phyloP scores from a whole-genome alignment of 2,329 filamentous ascomycete species.

The Trichoderma hamatum region DNA sequence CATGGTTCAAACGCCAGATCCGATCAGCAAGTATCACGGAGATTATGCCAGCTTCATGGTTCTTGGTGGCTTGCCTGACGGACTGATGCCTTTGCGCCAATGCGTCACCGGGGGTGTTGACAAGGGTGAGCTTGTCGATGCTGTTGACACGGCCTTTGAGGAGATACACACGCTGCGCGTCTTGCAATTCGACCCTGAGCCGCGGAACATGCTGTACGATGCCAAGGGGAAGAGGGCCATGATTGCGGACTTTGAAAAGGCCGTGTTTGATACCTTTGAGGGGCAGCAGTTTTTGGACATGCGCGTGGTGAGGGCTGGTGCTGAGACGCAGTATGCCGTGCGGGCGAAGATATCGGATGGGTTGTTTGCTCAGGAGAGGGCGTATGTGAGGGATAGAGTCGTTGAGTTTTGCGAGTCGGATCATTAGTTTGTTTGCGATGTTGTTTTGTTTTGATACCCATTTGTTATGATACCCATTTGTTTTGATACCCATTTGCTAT shows the following conservation, averaged over 20 bases:
- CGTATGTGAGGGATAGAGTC: background rate
- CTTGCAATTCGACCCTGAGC: conserved; percentile 37
- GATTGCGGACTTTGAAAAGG: conserved; percentile 38
- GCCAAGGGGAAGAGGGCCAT: conserved; percentile 31
- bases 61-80: conserved; percentile 30
- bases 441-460: background rate
- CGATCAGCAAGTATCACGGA: background rate
- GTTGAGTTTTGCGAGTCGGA: background rate
- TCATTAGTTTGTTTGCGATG: background rate
- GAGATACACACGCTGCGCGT: conserved; percentile 31
- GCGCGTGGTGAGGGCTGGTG: background rate
- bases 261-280: background rate
- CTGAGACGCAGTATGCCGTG: no score
- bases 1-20: conserved; percentile 32
- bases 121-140: background rate
- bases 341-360: background rate
- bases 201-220: conserved; percentile 40
- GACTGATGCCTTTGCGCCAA: background rate
- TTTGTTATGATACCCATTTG: no score
- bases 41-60: conserved; percentile 40
- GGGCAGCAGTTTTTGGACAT: background rate
- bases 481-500: no score
- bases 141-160: conserved; percentile 1
- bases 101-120: background rate
- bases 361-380: background rate